These are phyloP conservation scores for Irineochytrium annulatum DNA, from an alignment of 192 early-diverging fungal genomes.

Conservation along the genomic window DNA sequence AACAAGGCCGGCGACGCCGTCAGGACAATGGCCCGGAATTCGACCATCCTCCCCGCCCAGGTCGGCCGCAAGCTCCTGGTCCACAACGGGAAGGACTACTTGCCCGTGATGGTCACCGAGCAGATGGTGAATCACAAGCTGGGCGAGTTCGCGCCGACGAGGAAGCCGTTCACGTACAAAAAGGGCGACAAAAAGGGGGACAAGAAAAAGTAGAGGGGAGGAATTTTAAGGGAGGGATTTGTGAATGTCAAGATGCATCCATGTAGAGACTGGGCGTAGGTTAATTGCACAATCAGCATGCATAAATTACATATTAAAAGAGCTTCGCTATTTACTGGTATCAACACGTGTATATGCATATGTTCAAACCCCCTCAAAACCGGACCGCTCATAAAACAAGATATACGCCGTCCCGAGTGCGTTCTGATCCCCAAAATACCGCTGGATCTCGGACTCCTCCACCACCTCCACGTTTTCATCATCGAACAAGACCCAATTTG, in stretches of 20 bases:
- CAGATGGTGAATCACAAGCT: slow-evolving; percentile 93
- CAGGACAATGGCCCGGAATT: slow-evolving; percentile 71
- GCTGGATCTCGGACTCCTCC: slow-evolving; percentile 38
- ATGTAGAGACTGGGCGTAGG: too few species aligned
- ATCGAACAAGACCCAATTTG: slow-evolving; percentile 92
- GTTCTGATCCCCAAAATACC: slow-evolving; percentile 50
- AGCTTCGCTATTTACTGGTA: too few species aligned
- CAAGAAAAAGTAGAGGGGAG: too few species aligned
- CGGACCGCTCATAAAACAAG: slow-evolving; percentile 42
- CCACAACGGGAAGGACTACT: slow-evolving; percentile 90
- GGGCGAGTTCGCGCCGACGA: slow-evolving; percentile 89
- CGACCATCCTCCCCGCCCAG: slow-evolving; percentile 87
- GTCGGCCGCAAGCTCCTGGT: slow-evolving; percentile 85
- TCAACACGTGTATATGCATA: too few species aligned
- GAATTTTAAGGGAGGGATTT: too few species aligned
- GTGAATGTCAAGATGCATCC: too few species aligned
- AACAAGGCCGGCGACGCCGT: slow-evolving; percentile 22
- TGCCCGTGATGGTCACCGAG: slow-evolving; percentile 79
- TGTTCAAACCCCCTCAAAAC: slow-evolving; percentile 28
- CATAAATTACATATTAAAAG: too few species aligned
- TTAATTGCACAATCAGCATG: too few species aligned
- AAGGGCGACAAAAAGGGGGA: slow-evolving; percentile 36
- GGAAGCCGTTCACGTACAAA: slow-evolving; percentile 73
- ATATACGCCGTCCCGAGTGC: slow-evolving; percentile 47
- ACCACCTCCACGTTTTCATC: slow-evolving; percentile 78